Base-by-base conservation (phyloP, 306 rosid species). In the Quercus berberidifolia region DNA sequence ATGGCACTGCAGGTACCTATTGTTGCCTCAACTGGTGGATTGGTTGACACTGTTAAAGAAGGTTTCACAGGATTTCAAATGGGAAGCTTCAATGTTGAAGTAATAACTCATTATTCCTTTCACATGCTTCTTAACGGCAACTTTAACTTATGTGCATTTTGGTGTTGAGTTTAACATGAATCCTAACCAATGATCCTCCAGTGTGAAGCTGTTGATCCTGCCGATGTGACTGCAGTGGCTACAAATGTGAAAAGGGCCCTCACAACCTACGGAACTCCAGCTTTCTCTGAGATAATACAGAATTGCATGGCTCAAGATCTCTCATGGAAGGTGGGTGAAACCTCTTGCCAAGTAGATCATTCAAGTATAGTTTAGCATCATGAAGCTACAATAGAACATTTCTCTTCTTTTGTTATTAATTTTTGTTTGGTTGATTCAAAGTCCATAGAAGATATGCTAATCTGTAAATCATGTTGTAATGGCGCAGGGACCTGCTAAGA, bases 11-110 rank as follows among this genome's bases (percentile, higher is more conserved):
- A 93, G 97, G 92, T 91, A 60, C 96, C 96, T 11, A 83, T 93
- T 64, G 94, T 91, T 75, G 89, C 96, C 62, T 91, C 97, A 76
- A 93, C 97, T 26, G 97, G 96, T 68, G 97, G 97, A 55, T 80
- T 93, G 85, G 97, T 91, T 2, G 96, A 91, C 76, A 93, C 97
- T 17, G 96, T 93, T 46, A 81, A 91, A 83, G 94, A 93, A 81
- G 97, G 96, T 54, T 89, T 84, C 83, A 91, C 97, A 23, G 97
- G 97, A 81, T 93, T 91, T 85, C 96, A 93, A 59, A 88, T 93
- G 96, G 97, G 97, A 74, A 23, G 86, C 78, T 93, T 93, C 89
- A 93, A 75, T 78, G 96, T 89, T 55, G 94, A 93, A 75, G 97
- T 93, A 93, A 78, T 23, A 64, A 63, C 74, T 46, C 14, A 11